Percentiles rank a stretch among this genome's conserved stretches.
phyloP scores from a whole-genome alignment of 1,284 basidiomycete genomes.

The Papiliotrema fonsecae region DNA sequence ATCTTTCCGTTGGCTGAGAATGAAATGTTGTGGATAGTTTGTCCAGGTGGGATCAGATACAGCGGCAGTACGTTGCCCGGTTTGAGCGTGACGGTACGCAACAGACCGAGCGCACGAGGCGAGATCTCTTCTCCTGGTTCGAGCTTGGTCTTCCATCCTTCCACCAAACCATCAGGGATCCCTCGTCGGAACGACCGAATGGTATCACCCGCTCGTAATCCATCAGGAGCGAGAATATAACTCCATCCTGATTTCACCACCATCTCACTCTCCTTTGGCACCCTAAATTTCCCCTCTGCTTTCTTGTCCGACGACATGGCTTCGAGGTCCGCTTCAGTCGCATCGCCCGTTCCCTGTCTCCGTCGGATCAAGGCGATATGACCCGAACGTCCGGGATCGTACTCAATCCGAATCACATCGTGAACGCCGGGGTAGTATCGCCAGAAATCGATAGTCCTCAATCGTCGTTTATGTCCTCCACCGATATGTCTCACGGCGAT shows the following conservation, averaged over 20 bases:
- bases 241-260: slow-evolving; percentile 52
- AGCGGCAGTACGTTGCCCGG: slow-evolving; percentile 92
- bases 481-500: slow-evolving; percentile 87
- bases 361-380: slow-evolving; percentile 79
- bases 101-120: slow-evolving; percentile 66
- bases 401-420: slow-evolving; percentile 90
- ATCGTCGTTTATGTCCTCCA: slow-evolving; percentile 83
- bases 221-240: slow-evolving; percentile 90
- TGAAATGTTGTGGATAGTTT: slow-evolving; percentile 80
- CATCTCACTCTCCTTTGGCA: slow-evolving; percentile 14
- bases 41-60: slow-evolving; percentile 85
- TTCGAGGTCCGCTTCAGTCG: slow-evolving; percentile 13
- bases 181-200: slow-evolving; percentile 84
- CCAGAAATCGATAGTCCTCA: slow-evolving; percentile 84
- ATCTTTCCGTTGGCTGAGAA: slow-evolving; percentile 72
- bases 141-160: slow-evolving; percentile 52
- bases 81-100: slow-evolving; percentile 79
- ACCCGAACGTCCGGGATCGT: slow-evolving; percentile 88
- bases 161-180: slow-evolving; percentile 69
- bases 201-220: slow-evolving; percentile 77
- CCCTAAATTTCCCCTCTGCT: slow-evolving; percentile 7
- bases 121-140: slow-evolving; percentile 8
- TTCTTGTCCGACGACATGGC: not conserved
- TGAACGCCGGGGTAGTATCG: slow-evolving; percentile 71
- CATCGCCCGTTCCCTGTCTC: slow-evolving; percentile 32